These are phyloP conservation scores for Mycena rebaudengoi DNA, from an alignment of 768 basidiomycete species.

Conservation along the genomic window DNA sequence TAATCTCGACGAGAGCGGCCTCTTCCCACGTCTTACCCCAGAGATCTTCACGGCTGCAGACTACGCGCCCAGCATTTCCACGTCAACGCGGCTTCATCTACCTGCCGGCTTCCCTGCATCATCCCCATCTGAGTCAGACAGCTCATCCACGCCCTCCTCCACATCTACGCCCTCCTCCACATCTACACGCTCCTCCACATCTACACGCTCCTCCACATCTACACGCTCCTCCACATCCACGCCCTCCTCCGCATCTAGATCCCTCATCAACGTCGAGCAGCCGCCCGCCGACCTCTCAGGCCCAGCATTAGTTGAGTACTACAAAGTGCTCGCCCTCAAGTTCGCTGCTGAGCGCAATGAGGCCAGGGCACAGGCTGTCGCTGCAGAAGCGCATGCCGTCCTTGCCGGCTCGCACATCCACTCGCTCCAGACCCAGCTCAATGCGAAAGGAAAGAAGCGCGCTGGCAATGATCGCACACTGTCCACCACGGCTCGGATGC, in stretches of 20 bases:
- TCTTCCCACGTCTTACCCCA: neutral
- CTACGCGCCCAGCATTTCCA: slow-evolving; percentile 6
- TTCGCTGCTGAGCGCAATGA: neutral
- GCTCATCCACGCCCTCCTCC: no score
- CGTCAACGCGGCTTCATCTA: neutral
- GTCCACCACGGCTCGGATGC: no score
- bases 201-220: no score
- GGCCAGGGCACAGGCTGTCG: neutral
- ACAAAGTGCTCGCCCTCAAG: no score
- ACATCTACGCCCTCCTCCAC: no score
- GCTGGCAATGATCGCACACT: no score
- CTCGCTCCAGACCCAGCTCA: neutral
- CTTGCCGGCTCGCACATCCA: neutral
- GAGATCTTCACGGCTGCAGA: slow-evolving; percentile 5
- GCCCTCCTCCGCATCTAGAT: neutral
- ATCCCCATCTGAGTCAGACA: neutral
- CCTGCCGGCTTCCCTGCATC: neutral
- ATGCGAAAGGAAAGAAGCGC: no score
- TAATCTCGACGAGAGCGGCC: neutral
- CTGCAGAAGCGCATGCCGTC: neutral
- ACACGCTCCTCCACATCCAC: no score
- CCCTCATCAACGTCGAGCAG: neutral
- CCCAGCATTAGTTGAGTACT: no score
- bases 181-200: no score
- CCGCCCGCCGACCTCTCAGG: neutral